A percentile compares a stretch with the other conserved stretches of the same genome.
phyloP scores from a whole-genome alignment of 2,329 filamentous ascomycete genomes.

The Pyrenophora tritici-repentis region DNA sequence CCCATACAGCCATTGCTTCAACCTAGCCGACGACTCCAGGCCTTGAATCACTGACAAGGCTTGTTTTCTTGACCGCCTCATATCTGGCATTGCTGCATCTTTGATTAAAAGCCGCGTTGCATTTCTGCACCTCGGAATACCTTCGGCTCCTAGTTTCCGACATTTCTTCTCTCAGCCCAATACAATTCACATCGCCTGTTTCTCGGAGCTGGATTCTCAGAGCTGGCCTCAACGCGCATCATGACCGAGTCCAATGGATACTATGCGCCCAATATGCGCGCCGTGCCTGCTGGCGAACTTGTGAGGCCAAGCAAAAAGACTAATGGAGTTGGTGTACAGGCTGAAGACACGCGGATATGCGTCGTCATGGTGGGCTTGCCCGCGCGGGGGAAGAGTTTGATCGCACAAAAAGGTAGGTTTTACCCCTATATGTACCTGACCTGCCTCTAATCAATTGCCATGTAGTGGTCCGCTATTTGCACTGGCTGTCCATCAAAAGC shows the following conservation, averaged over 20 bases:
- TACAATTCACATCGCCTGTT: slow-evolving; percentile 20
- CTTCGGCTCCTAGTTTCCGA: slow-evolving; percentile 35
- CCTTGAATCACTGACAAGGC: slow-evolving; percentile 7
- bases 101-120: slow-evolving; percentile 25
- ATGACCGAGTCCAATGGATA: slow-evolving; percentile 46
- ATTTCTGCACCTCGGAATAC: slow-evolving; percentile 37
- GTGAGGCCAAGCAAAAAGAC: slow-evolving; percentile 52
- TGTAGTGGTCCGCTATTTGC: slow-evolving; percentile 73
- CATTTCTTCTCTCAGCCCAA: slow-evolving; percentile 25
- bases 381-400: slow-evolving; percentile 94
- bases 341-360: slow-evolving; percentile 94
- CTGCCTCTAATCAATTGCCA: slow-evolving; percentile 16
- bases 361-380: slow-evolving; percentile 98
- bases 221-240: slow-evolving; percentile 35
- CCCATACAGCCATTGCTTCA: slow-evolving; percentile 30
- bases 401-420: slow-evolving; percentile 88
- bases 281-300: slow-evolving; percentile 50
- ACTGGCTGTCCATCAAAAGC: slow-evolving; percentile 93
- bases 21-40: slow-evolving; percentile 12
- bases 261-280: slow-evolving; percentile 47
- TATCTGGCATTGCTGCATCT: slow-evolving; percentile 8
- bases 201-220: slow-evolving; percentile 34
- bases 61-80: slow-evolving; percentile 26
- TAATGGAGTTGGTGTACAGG: slow-evolving; percentile 76
- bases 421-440: not conserved